These are phyloP conservation scores for Xanthoparmelia taractica DNA, from an alignment of 495 filamentous ascomycete species.

Conservation along the genomic window DNA sequence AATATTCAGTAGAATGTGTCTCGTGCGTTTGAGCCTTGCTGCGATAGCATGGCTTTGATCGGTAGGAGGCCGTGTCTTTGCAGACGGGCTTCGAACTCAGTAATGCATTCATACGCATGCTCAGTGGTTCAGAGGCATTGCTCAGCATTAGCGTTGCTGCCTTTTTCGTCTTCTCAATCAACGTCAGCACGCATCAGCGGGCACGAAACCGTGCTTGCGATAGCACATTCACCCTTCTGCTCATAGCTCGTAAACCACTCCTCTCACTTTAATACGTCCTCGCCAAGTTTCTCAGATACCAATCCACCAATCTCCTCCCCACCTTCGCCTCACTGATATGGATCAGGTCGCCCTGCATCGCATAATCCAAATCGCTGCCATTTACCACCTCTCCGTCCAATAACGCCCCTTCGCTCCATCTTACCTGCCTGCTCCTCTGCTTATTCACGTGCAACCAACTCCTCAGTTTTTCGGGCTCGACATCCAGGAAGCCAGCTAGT, in stretches of 20 bases:
- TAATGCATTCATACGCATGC: background rate
- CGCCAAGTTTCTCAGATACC: constrained; percentile 94
- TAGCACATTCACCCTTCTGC: background rate
- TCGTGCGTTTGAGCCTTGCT: background rate
- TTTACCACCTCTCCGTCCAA: constrained; percentile 88
- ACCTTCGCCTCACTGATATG: constrained; percentile 99
- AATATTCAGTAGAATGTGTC: background rate
- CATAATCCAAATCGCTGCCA: constrained; percentile 91
- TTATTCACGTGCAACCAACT: constrained; percentile 93
- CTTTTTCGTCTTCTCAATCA: background rate
- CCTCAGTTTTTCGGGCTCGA: constrained; percentile 84
- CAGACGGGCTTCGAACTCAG: background rate
- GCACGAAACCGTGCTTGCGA: background rate
- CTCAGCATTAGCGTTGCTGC: background rate
- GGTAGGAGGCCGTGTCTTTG: background rate
- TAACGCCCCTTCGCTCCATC: constrained; percentile 85
- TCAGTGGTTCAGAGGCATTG: background rate
- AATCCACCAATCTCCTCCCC: constrained; percentile 91
- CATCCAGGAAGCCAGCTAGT: constrained; percentile 91
- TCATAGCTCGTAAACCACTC: background rate
- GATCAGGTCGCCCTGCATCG: constrained; percentile 92
- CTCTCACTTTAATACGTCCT: constrained; percentile 63
- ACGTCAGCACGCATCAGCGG: background rate
- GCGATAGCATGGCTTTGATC: too few species aligned
- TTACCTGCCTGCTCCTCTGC: constrained; percentile 91